Evolutionary conservation across 2,329 filamentous ascomycete species (phyloP).

Genomic region (Hymenoscyphus occultus): DNA sequence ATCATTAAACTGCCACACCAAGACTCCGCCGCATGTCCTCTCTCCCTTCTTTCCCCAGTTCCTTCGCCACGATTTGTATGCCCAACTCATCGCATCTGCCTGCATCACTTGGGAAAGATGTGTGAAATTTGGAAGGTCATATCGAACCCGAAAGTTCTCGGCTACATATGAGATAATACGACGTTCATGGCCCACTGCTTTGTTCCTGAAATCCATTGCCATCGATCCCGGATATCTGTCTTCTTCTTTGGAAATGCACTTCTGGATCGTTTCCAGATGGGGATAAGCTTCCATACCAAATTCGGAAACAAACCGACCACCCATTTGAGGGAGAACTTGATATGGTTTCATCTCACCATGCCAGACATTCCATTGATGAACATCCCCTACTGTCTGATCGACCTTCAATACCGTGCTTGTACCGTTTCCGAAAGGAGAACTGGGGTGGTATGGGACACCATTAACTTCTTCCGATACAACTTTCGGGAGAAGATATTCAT

Average conservation of each 20-base stretch:
- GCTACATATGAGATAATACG: constrained; percentile 41
- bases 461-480: constrained; percentile 63
- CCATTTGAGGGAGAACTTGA: constrained; percentile 47
- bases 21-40: constrained; percentile 55
- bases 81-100: constrained; percentile 34
- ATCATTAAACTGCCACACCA: constrained; percentile 70
- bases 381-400: constrained; percentile 50
- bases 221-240: constrained; percentile 50
- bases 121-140: constrained; percentile 31
- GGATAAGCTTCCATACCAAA: constrained; percentile 55
- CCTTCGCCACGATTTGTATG: constrained; percentile 32
- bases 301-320: constrained; percentile 52
- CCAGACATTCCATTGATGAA: constrained; percentile 57
- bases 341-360: constrained; percentile 53
- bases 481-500: constrained; percentile 67
- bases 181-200: constrained; percentile 52
- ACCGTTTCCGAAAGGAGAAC: constrained; percentile 78
- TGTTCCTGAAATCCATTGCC: constrained; percentile 54
- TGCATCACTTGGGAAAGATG: constrained; percentile 34
- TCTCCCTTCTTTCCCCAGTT: constrained; percentile 26
- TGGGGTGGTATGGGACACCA: constrained; percentile 74
- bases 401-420: constrained; percentile 47
- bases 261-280: constrained; percentile 44
- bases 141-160: constrained; percentile 34
- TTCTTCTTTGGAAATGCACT: constrained; percentile 45